Base-by-base conservation (phyloP, 345 rosid species). In the Raphanus sativus region DNA sequence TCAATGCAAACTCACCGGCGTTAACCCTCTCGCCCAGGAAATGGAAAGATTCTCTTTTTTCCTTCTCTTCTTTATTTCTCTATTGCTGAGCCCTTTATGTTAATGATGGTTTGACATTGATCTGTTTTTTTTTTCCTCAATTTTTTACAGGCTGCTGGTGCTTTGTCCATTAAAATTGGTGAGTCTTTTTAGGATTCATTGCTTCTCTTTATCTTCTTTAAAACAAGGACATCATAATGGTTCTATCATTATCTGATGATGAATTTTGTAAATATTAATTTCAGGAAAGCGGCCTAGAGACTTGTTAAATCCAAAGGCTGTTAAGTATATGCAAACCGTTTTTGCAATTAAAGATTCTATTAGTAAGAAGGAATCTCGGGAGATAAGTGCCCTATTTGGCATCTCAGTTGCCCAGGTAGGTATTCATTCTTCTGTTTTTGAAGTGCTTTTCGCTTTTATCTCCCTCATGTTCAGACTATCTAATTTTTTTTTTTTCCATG, bases 221-320 rank as follows among this genome's bases (percentile, higher is more conserved):
- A 33, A 66, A 66, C 16, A 17, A 26, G 33, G 33, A 66, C 45
- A 48, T 8, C 69, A 62, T 48, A 17, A 4, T 52, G 26, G 61
- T 73, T 17, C 11, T 34, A 21, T 62, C 11, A 40, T 67, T 67
- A 29, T 68, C 67, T 79, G 40, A 69, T 79, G 66, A 26, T 21
- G 21, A 21, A 21, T 9, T 54, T 13, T 74, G 52, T 40, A 4
- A 36, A 81, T 67, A 65, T 70, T 71, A 21, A 21, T 21, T 48
- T 62, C 88, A 96, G 98, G 99, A 64, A 96, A 96, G 86, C 90
- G 98, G 69, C 99, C 98, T 16, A 89, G 99, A 82, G 98, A 96
- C 84, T 87, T 96, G 83, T 79, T 96, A 71, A 93, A 90, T 76
- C 95, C 98, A 4, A 96, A 93, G 84, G 99, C 97, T 38, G 88